Conservation (phyloP, 441 rosid genomes). For the Populus tomentosa region DNA sequence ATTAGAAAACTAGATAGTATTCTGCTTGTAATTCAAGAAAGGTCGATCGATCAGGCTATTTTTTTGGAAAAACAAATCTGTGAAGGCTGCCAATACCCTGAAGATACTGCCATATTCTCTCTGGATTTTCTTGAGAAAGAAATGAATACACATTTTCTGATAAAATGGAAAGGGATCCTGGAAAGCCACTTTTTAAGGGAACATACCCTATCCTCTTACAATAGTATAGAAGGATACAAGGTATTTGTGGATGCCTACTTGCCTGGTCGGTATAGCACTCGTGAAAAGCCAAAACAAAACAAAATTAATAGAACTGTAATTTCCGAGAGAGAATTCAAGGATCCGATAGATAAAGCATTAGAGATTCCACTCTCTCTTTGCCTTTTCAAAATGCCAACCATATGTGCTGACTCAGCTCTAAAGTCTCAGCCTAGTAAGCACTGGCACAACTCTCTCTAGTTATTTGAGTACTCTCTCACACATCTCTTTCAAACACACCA, state of each 20-base stretch:
- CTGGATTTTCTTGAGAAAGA: not conserved
- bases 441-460: slow-evolving; percentile 3
- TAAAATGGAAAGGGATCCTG: slow-evolving; percentile 2
- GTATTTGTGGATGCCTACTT: not conserved
- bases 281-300: not conserved
- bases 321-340: slow-evolving; percentile 16
- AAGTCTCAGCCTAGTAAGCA: not conserved
- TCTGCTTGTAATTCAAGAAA: not conserved
- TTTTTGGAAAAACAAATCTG: no score
- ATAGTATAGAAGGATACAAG: not conserved
- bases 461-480: slow-evolving; percentile 6
- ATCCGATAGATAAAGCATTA: not conserved
- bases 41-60: not conserved
- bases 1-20: not conserved
- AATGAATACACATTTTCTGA: slow-evolving; percentile 1
- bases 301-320: slow-evolving; percentile 9
- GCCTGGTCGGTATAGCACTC: slow-evolving; percentile 4
- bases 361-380: slow-evolving; percentile 24
- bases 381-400: slow-evolving; percentile 21
- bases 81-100: not conserved
- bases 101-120: not conserved
- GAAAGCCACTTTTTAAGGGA: slow-evolving; percentile 20
- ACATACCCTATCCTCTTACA: not conserved
- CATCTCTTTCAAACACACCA: slow-evolving; percentile 29
- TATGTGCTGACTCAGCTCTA: slow-evolving; percentile 24